These are phyloP conservation scores for Mesembryanthemum crystallinum DNA, from an alignment of 148 eudicot species.

Conservation along the genomic window DNA sequence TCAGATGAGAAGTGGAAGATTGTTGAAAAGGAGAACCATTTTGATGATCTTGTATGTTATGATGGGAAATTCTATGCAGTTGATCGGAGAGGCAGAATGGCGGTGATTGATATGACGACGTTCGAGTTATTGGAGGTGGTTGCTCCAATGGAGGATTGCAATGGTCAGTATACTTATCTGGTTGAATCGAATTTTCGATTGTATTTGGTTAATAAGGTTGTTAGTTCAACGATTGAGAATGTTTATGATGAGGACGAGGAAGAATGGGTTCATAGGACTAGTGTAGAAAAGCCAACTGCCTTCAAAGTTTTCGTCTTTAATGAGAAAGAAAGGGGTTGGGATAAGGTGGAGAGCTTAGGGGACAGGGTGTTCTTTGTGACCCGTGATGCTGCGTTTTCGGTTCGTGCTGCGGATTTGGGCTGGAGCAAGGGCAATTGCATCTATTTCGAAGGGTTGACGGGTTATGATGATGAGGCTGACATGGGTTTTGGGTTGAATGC, in stretches of 20 bases:
- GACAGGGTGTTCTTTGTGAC: constrained; percentile 24
- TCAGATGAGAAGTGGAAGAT: constrained; percentile 24
- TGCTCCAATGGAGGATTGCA: background rate
- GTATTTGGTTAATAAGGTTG: constrained; percentile 24
- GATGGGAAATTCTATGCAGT: constrained; percentile 24
- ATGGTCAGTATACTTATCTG: constrained; percentile 10
- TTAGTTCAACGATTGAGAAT: constrained; percentile 8
- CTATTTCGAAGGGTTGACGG: constrained; percentile 31
- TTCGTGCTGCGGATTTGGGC: constrained; percentile 26
- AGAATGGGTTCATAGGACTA: constrained; percentile 21
- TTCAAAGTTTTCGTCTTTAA: constrained; percentile 17
- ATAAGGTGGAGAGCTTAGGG: constrained; percentile 19
- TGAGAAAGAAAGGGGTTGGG: constrained; percentile 20
- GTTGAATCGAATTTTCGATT: constrained; percentile 16
- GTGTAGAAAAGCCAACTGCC: constrained; percentile 17
- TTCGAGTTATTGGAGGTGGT: constrained; percentile 16
- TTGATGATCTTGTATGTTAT: constrained; percentile 24
- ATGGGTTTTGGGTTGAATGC: constrained; percentile 30
- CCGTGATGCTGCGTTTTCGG: constrained; percentile 24
- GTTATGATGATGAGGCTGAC: constrained; percentile 34
- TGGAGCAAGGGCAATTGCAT: constrained; percentile 29
- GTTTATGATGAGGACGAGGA: constrained; percentile 27
- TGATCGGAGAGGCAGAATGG: constrained; percentile 16
- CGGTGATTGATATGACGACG: constrained; percentile 1
- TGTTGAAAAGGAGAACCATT: constrained; percentile 6